Evolutionary conservation across 2,329 filamentous ascomycete genomes (phyloP).

Genomic region (Ophiostoma montium): DNA sequence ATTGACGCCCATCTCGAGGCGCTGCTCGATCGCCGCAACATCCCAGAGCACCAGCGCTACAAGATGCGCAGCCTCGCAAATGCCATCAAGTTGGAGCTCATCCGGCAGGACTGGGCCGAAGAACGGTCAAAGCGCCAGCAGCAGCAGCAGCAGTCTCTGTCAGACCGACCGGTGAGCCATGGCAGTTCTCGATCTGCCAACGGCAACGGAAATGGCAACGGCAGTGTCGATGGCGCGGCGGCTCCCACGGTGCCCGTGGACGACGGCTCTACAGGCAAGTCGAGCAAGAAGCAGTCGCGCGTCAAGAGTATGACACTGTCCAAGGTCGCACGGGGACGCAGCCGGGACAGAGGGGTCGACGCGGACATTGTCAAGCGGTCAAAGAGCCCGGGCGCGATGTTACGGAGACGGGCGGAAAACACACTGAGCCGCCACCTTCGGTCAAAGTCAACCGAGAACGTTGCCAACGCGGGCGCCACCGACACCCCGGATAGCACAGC

Average conservation of each 20-base stretch:
- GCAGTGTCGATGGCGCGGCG: too few species aligned
- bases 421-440: slow-evolving; percentile 48
- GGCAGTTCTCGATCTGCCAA: slow-evolving; percentile 28
- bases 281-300: slow-evolving; percentile 40
- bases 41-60: slow-evolving; percentile 83
- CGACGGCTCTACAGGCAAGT: slow-evolving; percentile 21
- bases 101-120: slow-evolving; percentile 73
- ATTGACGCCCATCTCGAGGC: slow-evolving; percentile 45
- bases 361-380: neutral
- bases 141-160: neutral
- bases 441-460: slow-evolving; percentile 59
- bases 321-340: slow-evolving; percentile 29
- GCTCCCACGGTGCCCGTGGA: neutral
- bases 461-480: slow-evolving; percentile 37
- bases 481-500: slow-evolving; percentile 23
- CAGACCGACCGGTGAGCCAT: slow-evolving; percentile 20
- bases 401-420: slow-evolving; percentile 57
- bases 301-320: slow-evolving; percentile 70
- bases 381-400: slow-evolving; percentile 51
- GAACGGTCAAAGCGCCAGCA: slow-evolving; percentile 32
- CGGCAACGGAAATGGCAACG: slow-evolving; percentile 9
- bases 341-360: slow-evolving; percentile 4
- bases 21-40: slow-evolving; percentile 72
- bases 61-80: slow-evolving; percentile 86
- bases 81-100: slow-evolving; percentile 90